Conservation (phyloP, 805 yeast species). For the Kazachstania bromeliacearum region DNA sequence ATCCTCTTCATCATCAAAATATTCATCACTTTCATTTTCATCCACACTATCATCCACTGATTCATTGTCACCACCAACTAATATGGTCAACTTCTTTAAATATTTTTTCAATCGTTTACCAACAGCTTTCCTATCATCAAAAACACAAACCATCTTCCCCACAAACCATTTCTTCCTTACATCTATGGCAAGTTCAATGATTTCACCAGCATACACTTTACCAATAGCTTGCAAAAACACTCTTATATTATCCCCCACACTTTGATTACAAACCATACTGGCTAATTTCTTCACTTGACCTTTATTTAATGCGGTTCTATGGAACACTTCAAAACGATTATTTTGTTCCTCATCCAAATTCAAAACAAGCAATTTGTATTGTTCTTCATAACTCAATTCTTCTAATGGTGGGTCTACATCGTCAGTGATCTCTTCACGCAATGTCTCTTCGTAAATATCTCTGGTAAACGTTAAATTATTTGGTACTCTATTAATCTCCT, state of each 20-base stretch:
- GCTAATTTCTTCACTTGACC: constrained; percentile 75
- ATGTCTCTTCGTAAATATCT: constrained; percentile 18
- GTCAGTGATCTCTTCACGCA: constrained; percentile 1
- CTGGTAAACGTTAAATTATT: constrained; percentile 17
- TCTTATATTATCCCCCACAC: constrained; percentile 69
- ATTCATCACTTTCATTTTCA: constrained; percentile 23
- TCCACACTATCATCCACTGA: constrained; percentile 20
- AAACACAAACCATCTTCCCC: constrained; percentile 33
- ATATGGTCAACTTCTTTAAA: constrained; percentile 28
- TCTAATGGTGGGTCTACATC: constrained; percentile 11
- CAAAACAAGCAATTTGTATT: constrained; percentile 53
- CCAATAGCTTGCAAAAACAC: constrained; percentile 79
- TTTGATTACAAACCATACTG: constrained; percentile 67
- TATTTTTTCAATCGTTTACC: constrained; percentile 28
- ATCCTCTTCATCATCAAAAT: constrained; percentile 25
- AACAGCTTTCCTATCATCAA: constrained; percentile 34
- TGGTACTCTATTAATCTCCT: constrained; percentile 20
- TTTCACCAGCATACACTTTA: constrained; percentile 82
- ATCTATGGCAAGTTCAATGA: constrained; percentile 71
- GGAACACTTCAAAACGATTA: constrained; percentile 76
- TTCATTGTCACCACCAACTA: constrained; percentile 31
- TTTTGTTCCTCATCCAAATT: constrained; percentile 74
- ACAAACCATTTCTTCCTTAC: constrained; percentile 48
- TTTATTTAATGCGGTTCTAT: constrained; percentile 67
- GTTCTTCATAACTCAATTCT: constrained; percentile 43